Base-by-base conservation (phyloP, 176 grass and related monocot genomes). In the Ensete glaucum region DNA sequence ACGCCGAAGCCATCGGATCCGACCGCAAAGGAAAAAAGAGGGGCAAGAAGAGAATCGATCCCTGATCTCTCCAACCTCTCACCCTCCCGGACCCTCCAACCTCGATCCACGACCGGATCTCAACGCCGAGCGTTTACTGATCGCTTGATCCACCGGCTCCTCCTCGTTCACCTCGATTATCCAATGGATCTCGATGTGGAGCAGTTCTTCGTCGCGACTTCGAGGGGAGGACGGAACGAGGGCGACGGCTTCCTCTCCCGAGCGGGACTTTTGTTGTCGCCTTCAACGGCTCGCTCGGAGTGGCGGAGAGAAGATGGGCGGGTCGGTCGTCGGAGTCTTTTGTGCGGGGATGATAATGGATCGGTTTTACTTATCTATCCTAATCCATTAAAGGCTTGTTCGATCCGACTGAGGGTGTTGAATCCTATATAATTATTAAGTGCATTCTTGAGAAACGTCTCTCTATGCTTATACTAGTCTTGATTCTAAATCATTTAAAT, bases 1-100 rank as follows among this genome's bases (percentile, higher is more conserved):
- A 29, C 52, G 72, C 55, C 52, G 78, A 64, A 14, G 78, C 50
- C 78, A 63, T 73, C 21, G 1, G 54, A 52, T 27, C 56, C 43
- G 56, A 79, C 34, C 52, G 16, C 2, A 17, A 26, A 52, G 51
- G 62, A 51, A 14, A 2, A 34, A 26, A 26, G 23, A 57, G 9
- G 25, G 11, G 1, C 19, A 22, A 63, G 50, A 54, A 19, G 21
- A 15, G 71, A 55, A 50, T 51, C 25, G 10, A 19, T 25, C 17
- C 50, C 17, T 48, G 19, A 49, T 70, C 3, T 70, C 11, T 19
- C 34, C 15, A 6, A 43, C 34, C 17, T 9, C 67, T 5, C 10
- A 9, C 43, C 16, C 11, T 26, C 21, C 63, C 67, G n/a, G 14
- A 70, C 14, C 8, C 43, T 9, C 7, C 64, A 8, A 6, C 67